Base-by-base conservation (phyloP, 2,329 filamentous ascomycete species). In the Albifimbria verrucaria region DNA sequence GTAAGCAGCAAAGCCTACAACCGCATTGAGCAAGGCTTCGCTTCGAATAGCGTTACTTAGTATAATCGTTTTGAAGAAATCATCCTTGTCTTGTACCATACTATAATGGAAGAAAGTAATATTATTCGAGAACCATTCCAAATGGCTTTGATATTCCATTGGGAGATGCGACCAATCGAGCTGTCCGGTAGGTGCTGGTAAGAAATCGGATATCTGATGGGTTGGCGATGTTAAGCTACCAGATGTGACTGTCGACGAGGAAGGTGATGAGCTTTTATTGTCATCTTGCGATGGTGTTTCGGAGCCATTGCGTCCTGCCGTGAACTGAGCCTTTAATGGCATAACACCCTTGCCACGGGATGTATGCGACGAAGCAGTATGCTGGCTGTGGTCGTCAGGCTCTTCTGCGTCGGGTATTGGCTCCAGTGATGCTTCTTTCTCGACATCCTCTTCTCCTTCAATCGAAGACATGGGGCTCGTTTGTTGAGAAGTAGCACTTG, bases 1-100 rank as follows among this genome's bases (percentile, higher is more conserved):
- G 64, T 97, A 97, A 0, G 92, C 90, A 11, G 93, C 81, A 67
- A 97, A 97, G 1, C 89, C 91, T 10, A 92, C 89, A 4, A 97
- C 74, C 1, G 92, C 92, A 67, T 96, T 92, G 5, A 97, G 79
- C 11, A 97, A 76, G 7, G 92, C 85, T 56, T 96, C 89, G 65
- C 92, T 68, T 10, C 82, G 81, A 48, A 92, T 68, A 0, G 93
- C 92, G 51, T 89, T 77, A 41, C 84, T 84, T 20, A 92, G 77
- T 43, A 96, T 80, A 7, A 83, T 85, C 10, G 78, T 80, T 48
- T 83, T 84, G 57, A 97, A 84, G 66, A 97, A 96, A 56, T 86
- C 78, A 45, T 85, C 80, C 11, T 80, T 77, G 63, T 93, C 87
- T 59, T 81, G 79, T 56, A 88, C 85, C 60, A 95, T 75, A 50